Conservation (phyloP, 208 protist genomes). For the Leishmania turanica region DNA sequence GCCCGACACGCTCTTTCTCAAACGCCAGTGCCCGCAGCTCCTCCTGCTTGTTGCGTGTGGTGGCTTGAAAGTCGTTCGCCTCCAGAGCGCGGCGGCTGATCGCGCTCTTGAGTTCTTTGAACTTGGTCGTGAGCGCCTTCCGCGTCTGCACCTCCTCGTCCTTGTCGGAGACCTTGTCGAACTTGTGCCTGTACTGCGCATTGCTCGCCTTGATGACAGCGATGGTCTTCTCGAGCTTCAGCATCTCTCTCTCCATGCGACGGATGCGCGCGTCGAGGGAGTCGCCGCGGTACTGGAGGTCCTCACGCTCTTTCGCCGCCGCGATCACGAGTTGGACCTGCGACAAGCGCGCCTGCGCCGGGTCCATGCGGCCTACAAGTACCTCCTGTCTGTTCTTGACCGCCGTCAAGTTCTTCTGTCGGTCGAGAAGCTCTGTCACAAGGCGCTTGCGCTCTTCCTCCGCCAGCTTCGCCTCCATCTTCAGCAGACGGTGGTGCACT, state of each 20-base stretch:
- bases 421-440: conserved; percentile 72
- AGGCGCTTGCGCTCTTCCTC: conserved; percentile 85
- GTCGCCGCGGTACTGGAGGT: conserved; percentile 84
- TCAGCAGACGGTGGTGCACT: conserved; percentile 81
- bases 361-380: conserved; percentile 75
- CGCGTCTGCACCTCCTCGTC: conserved; percentile 60
- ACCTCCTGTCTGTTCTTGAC: conserved; percentile 80
- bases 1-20: conserved; percentile 34
- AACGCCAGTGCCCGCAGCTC: conserved; percentile 52
- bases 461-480: conserved; percentile 73
- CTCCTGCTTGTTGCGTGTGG: conserved; percentile 39
- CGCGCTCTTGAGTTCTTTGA: conserved; percentile 59
- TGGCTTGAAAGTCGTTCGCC: conserved; percentile 66
- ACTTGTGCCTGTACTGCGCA: conserved; percentile 75
- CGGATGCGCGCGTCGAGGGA: conserved; percentile 78
- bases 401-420: conserved; percentile 56
- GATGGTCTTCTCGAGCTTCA: conserved; percentile 87
- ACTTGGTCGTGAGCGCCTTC: conserved; percentile 64
- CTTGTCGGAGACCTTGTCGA: conserved; percentile 55
- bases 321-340: conserved; percentile 88
- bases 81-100: conserved; percentile 69
- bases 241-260: conserved; percentile 73
- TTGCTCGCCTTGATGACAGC: conserved; percentile 78
- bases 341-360: conserved; percentile 54
- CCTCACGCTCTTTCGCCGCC: conserved; percentile 86